A percentile compares a stretch with the other conserved stretches of the same genome.
Conservation (phyloP, 1,284 basidiomycete species). For the Albatrellus sp. region DNA sequence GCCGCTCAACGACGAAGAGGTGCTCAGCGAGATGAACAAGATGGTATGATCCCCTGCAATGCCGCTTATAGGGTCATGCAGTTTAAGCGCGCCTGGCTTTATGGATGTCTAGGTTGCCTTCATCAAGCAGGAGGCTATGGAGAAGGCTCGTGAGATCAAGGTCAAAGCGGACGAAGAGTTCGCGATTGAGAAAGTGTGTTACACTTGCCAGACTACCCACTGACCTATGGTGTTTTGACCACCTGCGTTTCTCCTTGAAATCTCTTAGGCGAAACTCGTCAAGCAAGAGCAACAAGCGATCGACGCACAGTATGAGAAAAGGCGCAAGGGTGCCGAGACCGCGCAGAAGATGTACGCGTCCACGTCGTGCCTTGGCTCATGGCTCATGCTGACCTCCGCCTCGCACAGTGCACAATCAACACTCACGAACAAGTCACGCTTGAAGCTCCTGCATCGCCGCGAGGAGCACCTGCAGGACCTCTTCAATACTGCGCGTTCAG, state of each 20-base stretch:
- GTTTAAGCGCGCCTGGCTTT: neutral
- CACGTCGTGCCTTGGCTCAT: neutral
- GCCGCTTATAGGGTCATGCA: neutral
- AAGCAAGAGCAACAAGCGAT: conserved; percentile 89
- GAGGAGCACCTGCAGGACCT: conserved; percentile 90
- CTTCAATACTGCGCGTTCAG: conserved; percentile 65
- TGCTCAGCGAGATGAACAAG: conserved; percentile 96
- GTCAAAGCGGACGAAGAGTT: conserved; percentile 98
- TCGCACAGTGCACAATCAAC: conserved; percentile 79
- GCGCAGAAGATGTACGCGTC: conserved; percentile 84
- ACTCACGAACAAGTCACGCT: conserved; percentile 90
- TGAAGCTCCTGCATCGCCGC: conserved; percentile 82
- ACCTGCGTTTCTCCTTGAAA: neutral
- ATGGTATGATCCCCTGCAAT: conserved; percentile 50
- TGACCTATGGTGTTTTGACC: neutral
- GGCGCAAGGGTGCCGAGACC: conserved; percentile 82
- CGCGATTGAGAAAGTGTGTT: conserved; percentile 82
- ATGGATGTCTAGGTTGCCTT: conserved; percentile 64
- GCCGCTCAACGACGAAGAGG: conserved; percentile 92
- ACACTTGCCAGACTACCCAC: neutral
- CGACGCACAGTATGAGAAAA: conserved; percentile 88
- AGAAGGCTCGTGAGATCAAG: conserved; percentile 93
- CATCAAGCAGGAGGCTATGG: conserved; percentile 92
- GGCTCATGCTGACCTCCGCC: neutral
- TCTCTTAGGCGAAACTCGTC: conserved; percentile 78